Conservation (phyloP, 192 early-diverging fungal species). For the Entomortierella beljakovae region DNA sequence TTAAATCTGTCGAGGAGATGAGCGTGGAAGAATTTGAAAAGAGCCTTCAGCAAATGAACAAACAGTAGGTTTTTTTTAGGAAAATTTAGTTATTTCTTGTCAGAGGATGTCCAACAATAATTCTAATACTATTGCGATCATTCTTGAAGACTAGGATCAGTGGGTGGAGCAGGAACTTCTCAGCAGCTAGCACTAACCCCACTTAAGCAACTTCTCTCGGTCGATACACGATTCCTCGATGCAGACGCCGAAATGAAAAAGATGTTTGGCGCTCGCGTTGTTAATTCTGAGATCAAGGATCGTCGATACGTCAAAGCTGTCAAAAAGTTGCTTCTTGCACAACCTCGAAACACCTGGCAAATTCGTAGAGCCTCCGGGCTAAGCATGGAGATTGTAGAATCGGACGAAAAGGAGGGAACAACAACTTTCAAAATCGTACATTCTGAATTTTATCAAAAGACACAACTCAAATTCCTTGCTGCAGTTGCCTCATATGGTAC, state of each 20-base stretch:
- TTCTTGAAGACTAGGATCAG: slow-evolving; percentile 8
- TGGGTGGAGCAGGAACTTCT: slow-evolving; percentile 10
- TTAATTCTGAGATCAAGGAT: slow-evolving; percentile 65
- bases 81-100: too few relatives aligned
- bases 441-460: slow-evolving; percentile 75
- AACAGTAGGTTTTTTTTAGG: slow-evolving; percentile 58
- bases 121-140: not conserved
- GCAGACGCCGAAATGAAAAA: slow-evolving; percentile 90
- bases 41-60: slow-evolving; percentile 69
- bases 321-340: slow-evolving; percentile 71
- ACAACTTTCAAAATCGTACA: slow-evolving; percentile 74
- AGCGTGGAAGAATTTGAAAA: slow-evolving; percentile 74
- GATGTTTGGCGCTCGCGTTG: slow-evolving; percentile 90
- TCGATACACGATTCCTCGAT: slow-evolving; percentile 79
- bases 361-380: slow-evolving; percentile 61
- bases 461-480: slow-evolving; percentile 80
- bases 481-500: slow-evolving; percentile 74
- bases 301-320: slow-evolving; percentile 61
- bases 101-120: too few relatives aligned
- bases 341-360: slow-evolving; percentile 81
- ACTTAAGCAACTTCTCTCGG: slow-evolving; percentile 53
- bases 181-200: slow-evolving; percentile 13
- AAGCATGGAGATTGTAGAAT: slow-evolving; percentile 61
- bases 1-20: slow-evolving; percentile 60
- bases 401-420: slow-evolving; percentile 48